Conservation (phyloP, 1,284 basidiomycete species). For the Crucibulum cyathiforme region DNA sequence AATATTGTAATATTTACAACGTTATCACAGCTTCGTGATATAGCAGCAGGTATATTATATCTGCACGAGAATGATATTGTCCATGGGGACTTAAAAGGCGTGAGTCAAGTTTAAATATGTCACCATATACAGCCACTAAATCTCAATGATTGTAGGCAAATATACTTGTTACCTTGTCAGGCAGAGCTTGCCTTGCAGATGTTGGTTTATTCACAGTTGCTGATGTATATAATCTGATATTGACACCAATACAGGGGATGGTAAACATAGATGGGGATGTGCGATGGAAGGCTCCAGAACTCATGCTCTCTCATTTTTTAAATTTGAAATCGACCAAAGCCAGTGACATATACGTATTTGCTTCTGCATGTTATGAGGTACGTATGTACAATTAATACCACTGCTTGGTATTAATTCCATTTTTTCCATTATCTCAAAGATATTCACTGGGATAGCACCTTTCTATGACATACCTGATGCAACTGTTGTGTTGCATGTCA, state of each 20-base stretch:
- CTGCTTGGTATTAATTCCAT: background rate
- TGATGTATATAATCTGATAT: slow-evolving; percentile 9
- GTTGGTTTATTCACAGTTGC: slow-evolving; percentile 18
- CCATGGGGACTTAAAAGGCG: slow-evolving; percentile 2
- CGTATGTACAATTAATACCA: background rate
- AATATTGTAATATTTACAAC: background rate
- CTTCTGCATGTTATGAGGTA: slow-evolving; percentile 22
- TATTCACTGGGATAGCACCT: background rate
- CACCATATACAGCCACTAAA: background rate
- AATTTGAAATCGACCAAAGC: slow-evolving; percentile 4
- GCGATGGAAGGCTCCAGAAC: slow-evolving; percentile 20
- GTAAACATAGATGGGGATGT: slow-evolving; percentile 4
- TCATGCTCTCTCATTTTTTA: slow-evolving; percentile 4
- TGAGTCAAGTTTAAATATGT: background rate
- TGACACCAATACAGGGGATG: slow-evolving; percentile 5
- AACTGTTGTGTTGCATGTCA: background rate
- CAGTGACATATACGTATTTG: slow-evolving; percentile 21
- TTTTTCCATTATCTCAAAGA: background rate
- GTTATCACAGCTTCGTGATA: background rate
- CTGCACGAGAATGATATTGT: background rate
- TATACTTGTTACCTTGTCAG: slow-evolving; percentile 29
- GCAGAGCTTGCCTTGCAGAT: slow-evolving; percentile 27
- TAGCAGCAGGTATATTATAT: background rate
- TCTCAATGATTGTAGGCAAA: slow-evolving; percentile 30
- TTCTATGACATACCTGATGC: background rate